phyloP scores from a whole-genome alignment of 768 basidiomycete species.

The Boletus rex-veris region DNA sequence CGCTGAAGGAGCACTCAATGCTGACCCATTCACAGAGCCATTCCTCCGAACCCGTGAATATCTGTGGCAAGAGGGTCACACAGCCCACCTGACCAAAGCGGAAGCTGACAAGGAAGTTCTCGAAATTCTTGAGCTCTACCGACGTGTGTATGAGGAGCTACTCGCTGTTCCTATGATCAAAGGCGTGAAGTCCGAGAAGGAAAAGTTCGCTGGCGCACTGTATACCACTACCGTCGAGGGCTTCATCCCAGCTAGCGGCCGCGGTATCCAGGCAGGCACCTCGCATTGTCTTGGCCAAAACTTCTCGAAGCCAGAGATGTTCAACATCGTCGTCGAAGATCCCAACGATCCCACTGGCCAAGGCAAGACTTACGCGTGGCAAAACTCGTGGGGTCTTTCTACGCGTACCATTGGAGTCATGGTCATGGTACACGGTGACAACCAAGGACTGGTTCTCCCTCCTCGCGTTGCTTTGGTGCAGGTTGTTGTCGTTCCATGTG shows the following conservation, averaged over 20 bases:
- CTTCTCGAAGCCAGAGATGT: constrained; percentile 95
- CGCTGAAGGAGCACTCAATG: not conserved
- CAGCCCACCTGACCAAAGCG: constrained; percentile 81
- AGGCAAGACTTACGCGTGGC: constrained; percentile 85
- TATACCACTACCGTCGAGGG: constrained; percentile 99
- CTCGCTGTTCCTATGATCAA: constrained; percentile 97
- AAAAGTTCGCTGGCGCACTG: constrained; percentile 96
- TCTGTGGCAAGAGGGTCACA: constrained; percentile 99
- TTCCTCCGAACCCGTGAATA: constrained; percentile 99
- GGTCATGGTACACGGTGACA: constrained; percentile 99
- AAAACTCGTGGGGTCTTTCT: constrained; percentile 97
- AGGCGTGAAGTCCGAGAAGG: constrained; percentile 97
- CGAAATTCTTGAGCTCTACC: constrained; percentile 94
- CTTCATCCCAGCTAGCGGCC: constrained; percentile 94
- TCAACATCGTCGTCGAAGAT: constrained; percentile 96
- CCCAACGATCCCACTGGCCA: constrained; percentile 68
- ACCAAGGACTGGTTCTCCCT: constrained; percentile 96
- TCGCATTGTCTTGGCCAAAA: constrained; percentile 98
- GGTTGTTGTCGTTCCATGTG: constrained; percentile 89
- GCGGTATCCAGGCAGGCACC: constrained; percentile 97
- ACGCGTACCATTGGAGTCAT: constrained; percentile 97
- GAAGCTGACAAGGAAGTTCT: constrained; percentile 92
- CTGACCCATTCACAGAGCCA: constrained; percentile 59
- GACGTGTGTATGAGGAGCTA: constrained; percentile 92
- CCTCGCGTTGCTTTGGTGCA: constrained; percentile 94